These are phyloP conservation scores for Saccharomyces hybrid DNA, from an alignment of 1,139 yeast species.

Conservation along the genomic window DNA sequence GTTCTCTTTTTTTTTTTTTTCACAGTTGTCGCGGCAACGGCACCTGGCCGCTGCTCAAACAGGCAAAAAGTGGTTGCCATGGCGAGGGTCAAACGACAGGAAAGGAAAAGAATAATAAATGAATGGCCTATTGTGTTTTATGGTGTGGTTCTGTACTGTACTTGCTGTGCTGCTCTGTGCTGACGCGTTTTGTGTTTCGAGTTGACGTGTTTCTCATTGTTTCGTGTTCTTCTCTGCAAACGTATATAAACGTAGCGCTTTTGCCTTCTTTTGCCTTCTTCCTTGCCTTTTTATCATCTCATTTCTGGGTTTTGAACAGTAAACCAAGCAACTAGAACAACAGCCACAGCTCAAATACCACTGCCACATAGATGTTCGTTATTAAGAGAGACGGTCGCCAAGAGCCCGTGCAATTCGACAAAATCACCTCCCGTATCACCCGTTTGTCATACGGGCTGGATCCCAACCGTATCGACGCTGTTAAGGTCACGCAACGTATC, in stretches of 20 bases:
- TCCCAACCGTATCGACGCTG: slow-evolving; percentile 77
- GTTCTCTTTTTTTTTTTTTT: neutral
- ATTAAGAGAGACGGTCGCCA: slow-evolving; percentile 65
- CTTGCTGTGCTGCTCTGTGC: too few species aligned
- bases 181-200: neutral
- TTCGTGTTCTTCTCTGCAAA: neutral
- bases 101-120: too few species aligned
- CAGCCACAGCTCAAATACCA: neutral
- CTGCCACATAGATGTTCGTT: slow-evolving; percentile 11
- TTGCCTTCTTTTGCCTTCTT: neutral
- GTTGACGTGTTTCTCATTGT: neutral
- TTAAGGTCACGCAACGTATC: slow-evolving; percentile 80
- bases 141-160: too few species aligned
- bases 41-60: neutral
- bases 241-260: neutral
- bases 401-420: slow-evolving; percentile 80
- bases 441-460: slow-evolving; percentile 78
- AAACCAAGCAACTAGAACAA: neutral
- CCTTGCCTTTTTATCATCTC: neutral
- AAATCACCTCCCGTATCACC: slow-evolving; percentile 57
- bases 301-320: neutral
- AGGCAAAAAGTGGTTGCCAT: slow-evolving; percentile 1
- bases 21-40: neutral
- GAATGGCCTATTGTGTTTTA: neutral
- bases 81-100: neutral